These are phyloP conservation scores for Glomus cerebriforme DNA, from an alignment of 192 early-diverging fungal species.

Conservation along the genomic window DNA sequence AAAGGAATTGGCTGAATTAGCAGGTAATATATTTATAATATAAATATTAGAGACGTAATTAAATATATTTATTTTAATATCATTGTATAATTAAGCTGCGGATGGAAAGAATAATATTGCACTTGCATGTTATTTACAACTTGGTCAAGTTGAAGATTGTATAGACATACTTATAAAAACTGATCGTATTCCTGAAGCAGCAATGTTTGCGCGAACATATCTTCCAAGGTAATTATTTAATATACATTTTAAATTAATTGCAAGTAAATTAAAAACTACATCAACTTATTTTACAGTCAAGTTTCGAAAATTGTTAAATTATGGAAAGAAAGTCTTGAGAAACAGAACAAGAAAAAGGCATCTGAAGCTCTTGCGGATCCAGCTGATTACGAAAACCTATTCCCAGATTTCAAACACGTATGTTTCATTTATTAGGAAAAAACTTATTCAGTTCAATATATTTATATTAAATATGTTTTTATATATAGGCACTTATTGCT, in stretches of 20 bases:
- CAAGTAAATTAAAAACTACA: too few relatives aligned
- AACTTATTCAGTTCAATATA: background rate
- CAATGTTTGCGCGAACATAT: slow-evolving; percentile 90
- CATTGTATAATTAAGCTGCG: slow-evolving; percentile 40
- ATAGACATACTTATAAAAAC: slow-evolving; percentile 86
- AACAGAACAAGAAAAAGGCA: slow-evolving; percentile 72
- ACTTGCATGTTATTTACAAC: slow-evolving; percentile 78
- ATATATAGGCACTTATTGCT: slow-evolving; percentile 48
- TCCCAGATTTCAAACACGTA: slow-evolving; percentile 74
- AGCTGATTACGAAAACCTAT: slow-evolving; percentile 79
- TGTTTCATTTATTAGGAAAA: background rate
- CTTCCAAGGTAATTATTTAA: slow-evolving; percentile 57
- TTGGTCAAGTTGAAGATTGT: slow-evolving; percentile 77
- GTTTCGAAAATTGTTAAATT: slow-evolving; percentile 67
- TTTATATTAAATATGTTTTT: background rate
- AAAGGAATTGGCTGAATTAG: slow-evolving; percentile 67
- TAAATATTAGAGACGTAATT: background rate
- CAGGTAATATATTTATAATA: slow-evolving; percentile 37
- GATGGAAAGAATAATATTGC: slow-evolving; percentile 91
- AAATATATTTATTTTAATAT: slow-evolving; percentile 3
- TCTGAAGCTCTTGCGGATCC: slow-evolving; percentile 91
- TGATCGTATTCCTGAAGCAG: slow-evolving; percentile 92
- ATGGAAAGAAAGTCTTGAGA: slow-evolving; percentile 79
- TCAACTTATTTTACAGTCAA: slow-evolving; percentile 42
- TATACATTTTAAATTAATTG: too few relatives aligned